Base-by-base conservation (phyloP, 179 eudicot genomes). In the Patellifolia procumbens region DNA sequence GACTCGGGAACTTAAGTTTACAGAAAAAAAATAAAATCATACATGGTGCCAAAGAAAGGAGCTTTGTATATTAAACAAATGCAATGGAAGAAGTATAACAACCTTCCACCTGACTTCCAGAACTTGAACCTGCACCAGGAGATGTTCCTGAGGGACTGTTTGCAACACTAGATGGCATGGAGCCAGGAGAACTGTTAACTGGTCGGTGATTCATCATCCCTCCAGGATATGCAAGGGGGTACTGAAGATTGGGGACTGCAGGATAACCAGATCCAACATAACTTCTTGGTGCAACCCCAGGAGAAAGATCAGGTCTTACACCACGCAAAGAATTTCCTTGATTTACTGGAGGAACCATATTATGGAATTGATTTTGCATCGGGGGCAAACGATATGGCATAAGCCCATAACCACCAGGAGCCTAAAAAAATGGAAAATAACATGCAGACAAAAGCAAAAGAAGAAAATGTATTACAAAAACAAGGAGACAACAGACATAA, bases 31-130 rank as follows among this genome's bases (percentile, higher is more conserved):
- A 55, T 66, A 56, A 16, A 68, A 20, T n/a, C 1, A 56, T 20
- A 59, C 12, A 46, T 17, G 67, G 43, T 65, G 10, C 28, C 2
- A n/a, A n/a, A n/a, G 48, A 11, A 26, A 34, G 55, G 35, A 26
- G 32, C 3, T 5, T 26, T 13, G 20, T 35, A 45, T 58, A 76
- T 8, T 51, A 28, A 77, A 19, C 9, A 59, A 34, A 60, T 28
- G 60, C 28, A 31, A 34, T 53, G 28, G 74, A 75, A 49, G 68
- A 17, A 31, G 53, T 42, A 35, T 68, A 61, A 65, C 78, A 76
- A 95, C 99, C 99, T 92, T 91, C 97, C 32, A 85, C 76, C 66
- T 95, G 99, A 80, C 87, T 88, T 65, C 90, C 90, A 49, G 92
- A 83, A 83, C 84, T 87, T 64, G 87, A 72, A 83, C 85, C 76